Evolutionary conservation across 805 yeast genomes (phyloP).

Genomic region (Lachancea lanzarotensis): DNA sequence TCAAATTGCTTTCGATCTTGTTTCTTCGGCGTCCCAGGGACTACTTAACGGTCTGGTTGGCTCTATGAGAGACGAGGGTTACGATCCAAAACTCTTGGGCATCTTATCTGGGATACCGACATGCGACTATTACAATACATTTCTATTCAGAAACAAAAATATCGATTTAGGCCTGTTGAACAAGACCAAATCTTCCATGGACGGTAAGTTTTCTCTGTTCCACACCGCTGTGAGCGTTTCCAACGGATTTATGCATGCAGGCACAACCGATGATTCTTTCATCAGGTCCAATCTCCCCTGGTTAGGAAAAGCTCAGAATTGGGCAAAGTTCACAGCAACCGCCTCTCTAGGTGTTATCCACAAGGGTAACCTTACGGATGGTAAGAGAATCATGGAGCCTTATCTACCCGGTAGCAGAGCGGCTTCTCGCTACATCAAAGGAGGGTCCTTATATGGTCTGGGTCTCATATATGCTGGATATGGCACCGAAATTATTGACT

Average conservation of each 20-base stretch:
- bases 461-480: slow-evolving; percentile 96
- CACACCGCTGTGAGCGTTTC: slow-evolving; percentile 94
- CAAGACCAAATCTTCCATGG: slow-evolving; percentile 72
- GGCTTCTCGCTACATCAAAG: slow-evolving; percentile 81
- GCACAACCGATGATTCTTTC: slow-evolving; percentile 91
- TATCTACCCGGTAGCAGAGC: slow-evolving; percentile 72
- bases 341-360: slow-evolving; percentile 98
- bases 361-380: slow-evolving; percentile 88
- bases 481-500: slow-evolving; percentile 79
- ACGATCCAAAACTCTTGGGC: slow-evolving; percentile 45
- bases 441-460: slow-evolving; percentile 89
- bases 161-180: slow-evolving; percentile 78
- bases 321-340: slow-evolving; percentile 97
- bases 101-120: slow-evolving; percentile 90
- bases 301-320: slow-evolving; percentile 95
- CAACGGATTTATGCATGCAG: slow-evolving; percentile 91
- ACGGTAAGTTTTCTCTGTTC: slow-evolving; percentile 88
- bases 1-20: slow-evolving; percentile 94
- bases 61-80: slow-evolving; percentile 31
- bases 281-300: slow-evolving; percentile 88
- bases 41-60: slow-evolving; percentile 54
- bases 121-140: slow-evolving; percentile 86
- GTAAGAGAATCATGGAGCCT: slow-evolving; percentile 78
- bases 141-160: slow-evolving; percentile 77
- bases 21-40: slow-evolving; percentile 85